Evolutionary conservation across 2,329 filamentous ascomycete species (phyloP), one percentile per base, ranked within the genome.

Genomic region (Endocalyx cinctus): DNA sequence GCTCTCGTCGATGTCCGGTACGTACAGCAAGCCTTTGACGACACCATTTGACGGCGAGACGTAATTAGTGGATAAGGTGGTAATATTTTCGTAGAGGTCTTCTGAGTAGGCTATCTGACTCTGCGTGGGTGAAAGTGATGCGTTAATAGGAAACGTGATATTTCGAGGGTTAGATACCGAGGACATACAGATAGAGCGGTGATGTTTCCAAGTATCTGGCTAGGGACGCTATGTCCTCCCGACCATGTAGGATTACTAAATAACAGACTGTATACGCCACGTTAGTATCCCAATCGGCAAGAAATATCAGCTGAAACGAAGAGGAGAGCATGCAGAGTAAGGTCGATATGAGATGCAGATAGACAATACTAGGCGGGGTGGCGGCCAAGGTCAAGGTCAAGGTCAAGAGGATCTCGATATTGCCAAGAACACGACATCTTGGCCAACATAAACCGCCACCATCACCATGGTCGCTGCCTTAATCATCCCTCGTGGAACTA

Each of bases 21-120:
- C 83, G 57, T 92, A 97, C 37, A 97, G 72, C 12, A 96, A 74
- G 41, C 90, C 90, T 43, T 78, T 74, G 22, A 92, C 77, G 34
- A 77, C 66, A 34, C 74, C 74, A 43, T 81, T 76, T 25, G 69
- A 58, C 7, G 67, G 67, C 19, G 74, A 69, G 33, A 77, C 70
- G 54, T 77, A 79, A 40, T 78, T 83, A 19, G 74, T 77, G 4
- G 85, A 85, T 11, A 96, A 68, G 0, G 87, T 94, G 27, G 81
- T 85, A 32, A 95, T 73, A 48, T 84, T 84, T 37, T 59, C 59
- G 14, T 55, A 47, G 33, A 77, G 57, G 27, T 63, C 62, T 38
- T 70, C 63, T 37, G 76, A 67, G 50, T 77, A 77, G 35, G 70
- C 68, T 51, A 78, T 57, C 39, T 70, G 45, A 28, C 48, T 52